phyloP scores from a whole-genome alignment of 2,329 filamentous ascomycete species.

The Penicillium sp. region DNA sequence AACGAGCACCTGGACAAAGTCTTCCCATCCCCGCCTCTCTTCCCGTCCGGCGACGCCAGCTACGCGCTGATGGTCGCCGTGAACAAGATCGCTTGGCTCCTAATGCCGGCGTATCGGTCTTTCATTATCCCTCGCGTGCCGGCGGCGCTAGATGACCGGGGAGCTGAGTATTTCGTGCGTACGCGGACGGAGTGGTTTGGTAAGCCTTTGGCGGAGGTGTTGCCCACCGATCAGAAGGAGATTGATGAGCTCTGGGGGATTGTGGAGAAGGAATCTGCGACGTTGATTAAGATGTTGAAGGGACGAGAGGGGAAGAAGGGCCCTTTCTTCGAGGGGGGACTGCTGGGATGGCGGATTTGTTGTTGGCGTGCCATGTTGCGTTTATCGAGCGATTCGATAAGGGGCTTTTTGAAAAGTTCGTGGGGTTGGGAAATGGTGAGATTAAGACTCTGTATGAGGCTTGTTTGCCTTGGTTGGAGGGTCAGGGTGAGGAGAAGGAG shows the following conservation, averaged over 20 bases:
- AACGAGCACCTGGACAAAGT: constrained; percentile 28
- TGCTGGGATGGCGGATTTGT: constrained; percentile 30
- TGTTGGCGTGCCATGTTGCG: constrained; percentile 22
- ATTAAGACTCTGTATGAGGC: constrained; percentile 28
- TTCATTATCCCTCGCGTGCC: constrained; percentile 25
- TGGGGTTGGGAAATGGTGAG: constrained; percentile 26
- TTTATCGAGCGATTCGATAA: constrained; percentile 25
- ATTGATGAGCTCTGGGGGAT: constrained; percentile 14
- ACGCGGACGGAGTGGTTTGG: constrained; percentile 27
- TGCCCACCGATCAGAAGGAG: constrained; percentile 20
- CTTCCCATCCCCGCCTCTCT: constrained; percentile 28
- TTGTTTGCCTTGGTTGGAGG: constrained; percentile 30
- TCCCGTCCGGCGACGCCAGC: constrained; percentile 33
- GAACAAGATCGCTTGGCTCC: constrained; percentile 3
- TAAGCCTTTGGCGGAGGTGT: constrained; percentile 28
- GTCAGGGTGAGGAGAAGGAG: constrained; percentile 32
- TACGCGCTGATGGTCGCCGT: constrained; percentile 28
- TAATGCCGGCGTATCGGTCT: neutral
- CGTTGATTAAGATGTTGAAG: constrained; percentile 26
- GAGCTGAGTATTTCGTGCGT: constrained; percentile 27
- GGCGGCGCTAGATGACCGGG: constrained; percentile 26
- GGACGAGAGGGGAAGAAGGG: constrained; percentile 29
- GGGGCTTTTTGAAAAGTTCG: constrained; percentile 21
- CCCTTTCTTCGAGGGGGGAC: constrained; percentile 32
- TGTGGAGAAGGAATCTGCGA: constrained; percentile 17